phyloP scores from a whole-genome alignment of 1,284 basidiomycete species.

The Rhodotorula sp. region DNA sequence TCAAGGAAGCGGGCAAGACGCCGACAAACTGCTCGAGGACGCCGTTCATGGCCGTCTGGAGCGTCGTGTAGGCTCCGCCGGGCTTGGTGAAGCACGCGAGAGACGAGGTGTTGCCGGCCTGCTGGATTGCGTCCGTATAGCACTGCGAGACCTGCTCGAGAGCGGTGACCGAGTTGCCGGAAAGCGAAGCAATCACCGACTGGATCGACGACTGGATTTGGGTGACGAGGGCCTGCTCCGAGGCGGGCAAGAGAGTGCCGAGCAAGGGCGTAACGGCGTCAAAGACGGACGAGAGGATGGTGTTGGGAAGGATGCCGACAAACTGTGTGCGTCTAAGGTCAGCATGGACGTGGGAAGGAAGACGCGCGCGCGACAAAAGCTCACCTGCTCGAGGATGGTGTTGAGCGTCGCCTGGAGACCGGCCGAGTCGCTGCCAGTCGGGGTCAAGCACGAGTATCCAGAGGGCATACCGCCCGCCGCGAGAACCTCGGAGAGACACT shows the following conservation, averaged over 20 bases:
- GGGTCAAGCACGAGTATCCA: slow-evolving; percentile 42
- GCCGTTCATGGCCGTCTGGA: slow-evolving; percentile 40
- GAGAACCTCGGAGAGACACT: slow-evolving; percentile 38
- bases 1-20: slow-evolving; percentile 34
- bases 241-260: slow-evolving; percentile 36
- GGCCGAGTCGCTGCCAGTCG: slow-evolving; percentile 29
- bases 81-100: slow-evolving; percentile 41
- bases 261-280: slow-evolving; percentile 42
- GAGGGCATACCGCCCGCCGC: slow-evolving; percentile 39
- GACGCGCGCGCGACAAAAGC: background rate
- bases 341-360: background rate
- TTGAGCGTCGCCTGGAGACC: slow-evolving; percentile 39
- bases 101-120: slow-evolving; percentile 37
- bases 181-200: slow-evolving; percentile 39
- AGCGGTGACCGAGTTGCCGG: slow-evolving; percentile 41
- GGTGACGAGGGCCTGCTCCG: slow-evolving; percentile 32
- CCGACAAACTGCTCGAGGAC: slow-evolving; percentile 43
- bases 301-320: slow-evolving; percentile 43
- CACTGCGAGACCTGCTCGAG: slow-evolving; percentile 34
- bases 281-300: slow-evolving; percentile 38
- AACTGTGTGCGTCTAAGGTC: slow-evolving; percentile 26
- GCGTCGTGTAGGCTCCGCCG: slow-evolving; percentile 37
- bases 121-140: slow-evolving; percentile 39
- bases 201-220: slow-evolving; percentile 42
- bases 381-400: slow-evolving; percentile 42